A percentile compares a stretch with the other conserved stretches of the same genome.
These are phyloP conservation scores for Xerocomus potaroensis DNA, from an alignment of 768 basidiomycete genomes.

Conservation along the genomic window DNA sequence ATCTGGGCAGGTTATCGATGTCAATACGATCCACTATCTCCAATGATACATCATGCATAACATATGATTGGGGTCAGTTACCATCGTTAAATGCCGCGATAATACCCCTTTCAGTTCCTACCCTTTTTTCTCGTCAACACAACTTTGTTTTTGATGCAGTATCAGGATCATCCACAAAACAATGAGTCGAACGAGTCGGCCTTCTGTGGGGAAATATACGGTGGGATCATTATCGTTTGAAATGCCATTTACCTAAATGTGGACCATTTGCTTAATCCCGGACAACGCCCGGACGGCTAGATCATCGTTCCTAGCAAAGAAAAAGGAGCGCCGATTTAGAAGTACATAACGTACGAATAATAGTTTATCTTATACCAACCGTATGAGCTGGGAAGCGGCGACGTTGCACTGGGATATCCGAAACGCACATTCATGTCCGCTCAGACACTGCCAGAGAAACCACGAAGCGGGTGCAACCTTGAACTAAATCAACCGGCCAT, in stretches of 20 bases:
- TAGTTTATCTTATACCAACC: background rate
- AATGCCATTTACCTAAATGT: conserved; percentile 19
- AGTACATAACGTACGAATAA: background rate
- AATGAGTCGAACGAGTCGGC: too few relatives aligned
- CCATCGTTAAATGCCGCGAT: conserved; percentile 4
- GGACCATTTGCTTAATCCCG: conserved; percentile 4
- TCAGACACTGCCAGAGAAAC: background rate
- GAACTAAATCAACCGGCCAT: conserved; percentile 4
- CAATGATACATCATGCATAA: conserved; percentile 9
- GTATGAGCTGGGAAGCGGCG: too few relatives aligned
- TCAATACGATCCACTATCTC: conserved; percentile 19
- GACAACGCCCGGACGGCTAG: conserved; percentile 12
- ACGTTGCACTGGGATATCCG: conserved; percentile 4
- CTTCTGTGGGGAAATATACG: background rate
- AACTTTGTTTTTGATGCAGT: background rate
- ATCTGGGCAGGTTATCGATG: conserved; percentile 29
- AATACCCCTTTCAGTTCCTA: background rate
- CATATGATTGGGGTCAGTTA: conserved; percentile 10
- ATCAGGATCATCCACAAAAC: too few relatives aligned
- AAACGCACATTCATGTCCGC: background rate
- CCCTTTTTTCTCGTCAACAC: background rate
- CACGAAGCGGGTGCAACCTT: background rate
- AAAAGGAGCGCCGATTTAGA: conserved; percentile 3
- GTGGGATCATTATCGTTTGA: conserved; percentile 20
- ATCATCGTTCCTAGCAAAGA: conserved; percentile 7